phyloP scores from a whole-genome alignment of 2,329 filamentous ascomycete genomes.

The Paraphaeosphaeria minitans region DNA sequence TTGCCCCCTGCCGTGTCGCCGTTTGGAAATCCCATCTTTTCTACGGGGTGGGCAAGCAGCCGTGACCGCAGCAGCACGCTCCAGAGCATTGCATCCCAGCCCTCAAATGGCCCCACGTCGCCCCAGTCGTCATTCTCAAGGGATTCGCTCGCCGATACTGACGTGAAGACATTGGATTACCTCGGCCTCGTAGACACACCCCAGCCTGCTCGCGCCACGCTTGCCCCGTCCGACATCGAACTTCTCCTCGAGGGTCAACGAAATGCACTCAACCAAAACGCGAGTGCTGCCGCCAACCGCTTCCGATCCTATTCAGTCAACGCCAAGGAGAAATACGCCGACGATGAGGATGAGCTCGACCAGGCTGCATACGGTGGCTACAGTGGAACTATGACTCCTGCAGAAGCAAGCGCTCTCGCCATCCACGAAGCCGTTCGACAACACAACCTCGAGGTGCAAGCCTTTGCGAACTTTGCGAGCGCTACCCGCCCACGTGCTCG shows the following conservation, averaged over 20 bases:
- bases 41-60: conserved; percentile 79
- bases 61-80: conserved; percentile 87
- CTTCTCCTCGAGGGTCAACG: conserved; percentile 57
- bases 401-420: conserved; percentile 63
- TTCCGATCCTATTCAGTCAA: conserved; percentile 99
- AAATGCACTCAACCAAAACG: conserved; percentile 61
- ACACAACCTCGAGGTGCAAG: conserved; percentile 92
- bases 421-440: conserved; percentile 78
- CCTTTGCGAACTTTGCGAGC: conserved; percentile 83
- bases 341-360: conserved; percentile 72
- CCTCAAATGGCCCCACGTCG: conserved; percentile 83
- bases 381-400: conserved; percentile 65
- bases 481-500: conserved; percentile 83
- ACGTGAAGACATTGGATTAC: conserved; percentile 94
- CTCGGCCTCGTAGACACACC: conserved; percentile 93
- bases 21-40: conserved; percentile 89
- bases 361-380: conserved; percentile 67
- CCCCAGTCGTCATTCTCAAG: conserved; percentile 85
- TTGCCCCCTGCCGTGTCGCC: conserved; percentile 62
- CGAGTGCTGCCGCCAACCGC: conserved; percentile 76
- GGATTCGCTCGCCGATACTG: conserved; percentile 82
- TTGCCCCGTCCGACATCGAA: conserved; percentile 66
- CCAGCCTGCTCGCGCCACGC: conserved; percentile 74
- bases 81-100: conserved; percentile 86
- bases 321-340: conserved; percentile 95